Percentiles rank a stretch among this genome's conserved stretches.
phyloP scores from a whole-genome alignment of 805 yeast genomes.

The Lipomyces lipofer region DNA sequence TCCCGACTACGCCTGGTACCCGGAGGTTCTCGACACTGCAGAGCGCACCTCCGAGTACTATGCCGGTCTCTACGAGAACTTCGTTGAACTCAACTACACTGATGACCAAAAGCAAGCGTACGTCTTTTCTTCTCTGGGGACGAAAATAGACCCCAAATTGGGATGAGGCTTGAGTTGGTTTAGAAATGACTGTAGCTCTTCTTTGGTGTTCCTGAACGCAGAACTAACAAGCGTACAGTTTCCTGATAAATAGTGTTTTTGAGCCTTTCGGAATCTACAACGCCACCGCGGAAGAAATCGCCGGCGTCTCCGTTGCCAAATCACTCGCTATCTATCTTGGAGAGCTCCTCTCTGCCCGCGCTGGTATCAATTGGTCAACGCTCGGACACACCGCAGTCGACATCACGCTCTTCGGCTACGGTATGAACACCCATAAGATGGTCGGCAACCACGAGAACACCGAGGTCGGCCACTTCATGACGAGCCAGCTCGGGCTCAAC shows the following conservation, averaged over 20 bases:
- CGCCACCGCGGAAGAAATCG: constrained; percentile 56
- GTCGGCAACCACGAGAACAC: constrained; percentile 85
- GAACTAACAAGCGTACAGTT: not conserved
- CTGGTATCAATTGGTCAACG: constrained; percentile 94
- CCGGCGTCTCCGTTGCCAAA: constrained; percentile 43
- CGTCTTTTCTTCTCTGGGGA: not conserved
- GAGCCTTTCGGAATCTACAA: constrained; percentile 68
- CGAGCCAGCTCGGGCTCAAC: constrained; percentile 45
- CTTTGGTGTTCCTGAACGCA: not conserved
- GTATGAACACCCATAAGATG: constrained; percentile 58
- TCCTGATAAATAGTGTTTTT: constrained; percentile 45
- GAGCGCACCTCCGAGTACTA: constrained; percentile 74
- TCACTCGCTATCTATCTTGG: constrained; percentile 49
- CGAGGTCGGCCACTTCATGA: constrained; percentile 79
- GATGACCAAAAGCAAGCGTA: constrained; percentile 1
- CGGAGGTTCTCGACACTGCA: constrained; percentile 68
- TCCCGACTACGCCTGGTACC: constrained; percentile 89
- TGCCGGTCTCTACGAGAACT: constrained; percentile 32
- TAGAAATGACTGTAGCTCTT: too few relatives aligned
- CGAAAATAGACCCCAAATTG: not conserved
- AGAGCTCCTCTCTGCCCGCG: constrained; percentile 72
- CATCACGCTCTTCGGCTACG: constrained; percentile 83
- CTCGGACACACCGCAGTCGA: constrained; percentile 97
- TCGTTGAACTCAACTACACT: constrained; percentile 20
- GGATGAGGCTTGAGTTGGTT: too few relatives aligned